phyloP scores from a whole-genome alignment of 345 rosid genomes.

The Boechera divaricarpa region DNA sequence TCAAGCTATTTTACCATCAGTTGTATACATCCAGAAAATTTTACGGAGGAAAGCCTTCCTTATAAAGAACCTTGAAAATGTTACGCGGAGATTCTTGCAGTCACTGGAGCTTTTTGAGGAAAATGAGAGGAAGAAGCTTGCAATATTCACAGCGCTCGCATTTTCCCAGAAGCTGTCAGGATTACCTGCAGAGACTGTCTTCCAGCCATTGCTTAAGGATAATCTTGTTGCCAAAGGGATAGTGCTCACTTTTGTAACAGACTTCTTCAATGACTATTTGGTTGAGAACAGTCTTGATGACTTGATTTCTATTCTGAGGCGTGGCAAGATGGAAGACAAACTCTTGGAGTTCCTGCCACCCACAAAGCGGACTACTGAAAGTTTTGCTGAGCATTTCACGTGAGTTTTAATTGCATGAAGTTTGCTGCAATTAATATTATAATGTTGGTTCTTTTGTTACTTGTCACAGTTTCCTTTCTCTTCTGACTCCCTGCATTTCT shows the following conservation, averaged over 20 bases:
- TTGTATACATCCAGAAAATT: constrained; percentile 86
- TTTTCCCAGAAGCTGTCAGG: constrained; percentile 99
- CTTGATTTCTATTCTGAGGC: constrained; percentile 84
- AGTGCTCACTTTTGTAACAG: constrained; percentile 91
- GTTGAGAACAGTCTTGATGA: constrained; percentile 95
- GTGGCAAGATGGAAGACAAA: constrained; percentile 95
- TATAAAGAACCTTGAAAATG: constrained; percentile 97
- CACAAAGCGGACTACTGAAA: constrained; percentile 81
- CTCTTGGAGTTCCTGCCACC: constrained; percentile 86
- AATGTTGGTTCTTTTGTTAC: neutral
- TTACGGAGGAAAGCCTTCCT: constrained; percentile 91
- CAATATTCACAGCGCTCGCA: constrained; percentile 95
- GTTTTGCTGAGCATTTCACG: constrained; percentile 96
- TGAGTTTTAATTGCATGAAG: constrained; percentile 48
- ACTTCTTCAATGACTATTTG: constrained; percentile 95
- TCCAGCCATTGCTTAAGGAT: constrained; percentile 97
- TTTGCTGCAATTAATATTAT: neutral
- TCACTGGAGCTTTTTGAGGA: constrained; percentile 98
- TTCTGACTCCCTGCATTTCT: neutral
- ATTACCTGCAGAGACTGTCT: constrained; percentile 95
- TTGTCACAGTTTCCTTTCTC: neutral
- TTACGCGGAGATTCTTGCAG: constrained; percentile 84
- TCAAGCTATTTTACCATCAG: constrained; percentile 80
- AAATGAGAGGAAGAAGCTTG: constrained; percentile 96
- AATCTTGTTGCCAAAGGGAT: constrained; percentile 98